These are phyloP conservation scores for Ophiocordyceps robertsii DNA, from an alignment of 2,329 filamentous ascomycete species.

Conservation along the genomic window DNA sequence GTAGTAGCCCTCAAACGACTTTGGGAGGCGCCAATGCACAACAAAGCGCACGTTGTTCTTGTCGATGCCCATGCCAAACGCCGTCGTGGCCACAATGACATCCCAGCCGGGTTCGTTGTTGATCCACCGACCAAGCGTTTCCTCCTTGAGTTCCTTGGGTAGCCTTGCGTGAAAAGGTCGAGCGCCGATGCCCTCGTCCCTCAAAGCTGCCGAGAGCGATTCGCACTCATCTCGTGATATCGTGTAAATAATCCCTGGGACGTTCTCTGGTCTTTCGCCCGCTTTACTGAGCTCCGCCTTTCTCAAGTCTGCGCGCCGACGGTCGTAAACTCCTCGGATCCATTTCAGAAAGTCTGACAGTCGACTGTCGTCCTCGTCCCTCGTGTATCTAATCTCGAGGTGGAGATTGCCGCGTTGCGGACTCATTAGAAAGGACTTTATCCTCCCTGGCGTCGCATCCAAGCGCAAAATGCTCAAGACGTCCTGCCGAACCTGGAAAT, in stretches of 20 bases:
- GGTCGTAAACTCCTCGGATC: slow-evolving; percentile 59
- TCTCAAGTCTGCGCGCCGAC: slow-evolving; percentile 48
- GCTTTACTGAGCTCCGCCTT: slow-evolving; percentile 41
- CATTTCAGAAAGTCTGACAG: slow-evolving; percentile 64
- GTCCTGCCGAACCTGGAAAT: slow-evolving; percentile 65
- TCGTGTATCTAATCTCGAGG: slow-evolving; percentile 76
- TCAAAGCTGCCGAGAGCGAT: slow-evolving; percentile 49
- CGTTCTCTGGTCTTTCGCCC: slow-evolving; percentile 45
- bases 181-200: slow-evolving; percentile 57
- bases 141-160: slow-evolving; percentile 52
- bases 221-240: slow-evolving; percentile 65
- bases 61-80: slow-evolving; percentile 97
- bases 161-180: slow-evolving; percentile 62
- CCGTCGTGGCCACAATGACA: slow-evolving; percentile 87
- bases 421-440: slow-evolving; percentile 70
- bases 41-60: slow-evolving; percentile 92
- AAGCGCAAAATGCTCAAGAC: slow-evolving; percentile 65
- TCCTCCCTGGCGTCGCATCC: slow-evolving; percentile 37
- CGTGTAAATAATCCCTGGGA: slow-evolving; percentile 71
- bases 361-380: slow-evolving; percentile 58
- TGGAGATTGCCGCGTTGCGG: slow-evolving; percentile 78
- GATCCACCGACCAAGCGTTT: slow-evolving; percentile 60
- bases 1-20: slow-evolving; percentile 91
- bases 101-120: slow-evolving; percentile 65
- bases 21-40: slow-evolving; percentile 85